Evolutionary conservation across 768 basidiomycete species (phyloP).

Genomic region (Nidularia sp.): DNA sequence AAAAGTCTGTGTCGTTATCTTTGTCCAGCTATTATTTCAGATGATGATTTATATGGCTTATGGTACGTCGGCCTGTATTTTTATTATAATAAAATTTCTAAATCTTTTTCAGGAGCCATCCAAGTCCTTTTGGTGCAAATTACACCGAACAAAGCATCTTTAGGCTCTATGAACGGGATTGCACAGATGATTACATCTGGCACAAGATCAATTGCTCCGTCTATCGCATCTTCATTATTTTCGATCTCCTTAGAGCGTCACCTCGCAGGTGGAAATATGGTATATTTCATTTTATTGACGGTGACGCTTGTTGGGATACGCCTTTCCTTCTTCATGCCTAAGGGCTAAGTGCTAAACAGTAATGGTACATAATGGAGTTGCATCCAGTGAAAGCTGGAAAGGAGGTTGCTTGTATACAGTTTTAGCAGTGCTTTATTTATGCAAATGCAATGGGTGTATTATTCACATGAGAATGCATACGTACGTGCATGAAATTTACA

Average conservation of each 20-base stretch:
- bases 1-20: slow-evolving; percentile 22
- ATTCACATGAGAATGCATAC: no score
- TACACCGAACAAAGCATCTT: slow-evolving; percentile 31
- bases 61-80: slow-evolving; percentile 20
- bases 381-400: no score
- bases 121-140: slow-evolving; percentile 41
- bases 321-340: slow-evolving; percentile 18
- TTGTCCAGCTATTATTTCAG: slow-evolving; percentile 25
- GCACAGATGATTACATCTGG: slow-evolving; percentile 49
- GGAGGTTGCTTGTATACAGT: no score
- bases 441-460: no score
- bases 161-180: slow-evolving; percentile 53
- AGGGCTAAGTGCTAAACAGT: background rate
- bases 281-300: slow-evolving; percentile 29
- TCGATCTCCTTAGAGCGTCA: slow-evolving; percentile 43
- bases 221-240: slow-evolving; percentile 52
- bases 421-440: no score
- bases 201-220: slow-evolving; percentile 48
- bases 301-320: slow-evolving; percentile 21
- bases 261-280: slow-evolving; percentile 41
- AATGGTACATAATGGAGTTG: no score
- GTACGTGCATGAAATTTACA: no score
- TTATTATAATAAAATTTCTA: slow-evolving; percentile 1
- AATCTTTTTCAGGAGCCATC: slow-evolving; percentile 34
- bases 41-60: slow-evolving; percentile 25